Base-by-base conservation (phyloP, 768 basidiomycete species). In the Hypholoma sublateritium region DNA sequence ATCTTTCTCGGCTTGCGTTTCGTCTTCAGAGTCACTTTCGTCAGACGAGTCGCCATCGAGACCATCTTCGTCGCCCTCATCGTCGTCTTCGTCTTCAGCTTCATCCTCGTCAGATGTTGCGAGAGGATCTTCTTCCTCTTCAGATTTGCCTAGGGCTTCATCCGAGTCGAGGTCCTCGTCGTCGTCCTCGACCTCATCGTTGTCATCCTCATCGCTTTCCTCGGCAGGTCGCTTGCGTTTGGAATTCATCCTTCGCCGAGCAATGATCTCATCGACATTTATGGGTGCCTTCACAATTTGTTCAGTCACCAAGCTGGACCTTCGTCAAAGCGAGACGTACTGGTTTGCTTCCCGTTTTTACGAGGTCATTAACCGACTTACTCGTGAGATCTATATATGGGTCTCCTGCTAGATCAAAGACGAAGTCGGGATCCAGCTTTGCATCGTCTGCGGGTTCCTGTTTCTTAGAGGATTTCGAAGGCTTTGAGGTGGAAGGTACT, bases 181-280 rank as follows among this genome's bases (percentile, higher is more conserved):
- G 11, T 69, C 63, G 57, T 65, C 73, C 35, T 68, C 69, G 12
- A 69, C 66, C 44, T 70, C 69, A 1, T 65, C 68, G 2, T 74
- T 63, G 43, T 70, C 70, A 1, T 64, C 76, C 36, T 69, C 71
- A 28, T 72, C 74, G 21, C 72, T 77, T 34, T 75, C 78, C 13
- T 77, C 76, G 8, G 67, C 72, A 25, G 75, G 75, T 12, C 85
- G 72, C 74, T 91, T 92, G 54, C 92, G 83, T 67, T 94, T 91
- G 8, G 74, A 70, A 51, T 73, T 72, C 56, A 86, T 64, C 66
- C 77, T 81, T 65, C 86, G 80, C 55, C 88, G 82, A 50, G 87
- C 86, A 70, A 98, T 95, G 58, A 98, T 95, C 65, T 96, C 93
- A 69, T 96, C 90, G 9, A 98, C 87, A 44, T 88, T 92, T 52